Conservation (phyloP, 2,329 filamentous ascomycete genomes). For the Colletotrichum agaves region DNA sequence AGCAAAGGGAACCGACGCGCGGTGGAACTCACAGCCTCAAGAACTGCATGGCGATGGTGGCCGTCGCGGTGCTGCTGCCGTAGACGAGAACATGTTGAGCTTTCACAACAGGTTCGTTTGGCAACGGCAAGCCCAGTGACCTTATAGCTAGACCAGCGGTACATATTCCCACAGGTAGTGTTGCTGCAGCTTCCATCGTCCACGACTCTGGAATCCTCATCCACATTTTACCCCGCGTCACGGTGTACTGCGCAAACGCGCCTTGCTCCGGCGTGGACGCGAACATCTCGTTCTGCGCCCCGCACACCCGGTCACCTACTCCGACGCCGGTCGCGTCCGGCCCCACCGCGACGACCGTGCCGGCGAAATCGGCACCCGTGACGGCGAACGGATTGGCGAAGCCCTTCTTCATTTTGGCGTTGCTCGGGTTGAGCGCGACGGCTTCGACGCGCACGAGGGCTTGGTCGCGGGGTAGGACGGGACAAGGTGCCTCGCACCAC, state of each 20-base stretch:
- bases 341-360: constrained; percentile 30
- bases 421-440: constrained; percentile 45
- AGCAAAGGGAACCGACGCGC: neutral
- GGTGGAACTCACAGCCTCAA: constrained; percentile 44
- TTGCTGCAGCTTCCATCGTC: neutral
- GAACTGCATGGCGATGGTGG: constrained; percentile 7
- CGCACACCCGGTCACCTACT: constrained; percentile 45
- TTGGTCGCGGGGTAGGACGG: neutral
- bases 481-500: neutral
- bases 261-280: constrained; percentile 25
- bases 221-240: neutral
- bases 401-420: constrained; percentile 43
- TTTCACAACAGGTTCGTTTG: constrained; percentile 35
- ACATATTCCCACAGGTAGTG: constrained; percentile 6
- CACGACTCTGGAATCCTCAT: neutral
- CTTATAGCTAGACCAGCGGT: constrained; percentile 9
- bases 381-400: constrained; percentile 15
- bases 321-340: constrained; percentile 37
- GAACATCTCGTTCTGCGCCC: constrained; percentile 30
- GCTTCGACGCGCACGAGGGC: constrained; percentile 22
- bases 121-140: constrained; percentile 1
- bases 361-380: constrained; percentile 46
- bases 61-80: constrained; percentile 17
- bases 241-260: neutral
- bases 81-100: constrained; percentile 10